A percentile compares a stretch with the other conserved stretches of the same genome.
These are phyloP conservation scores for Lactifluus pinguis DNA, from an alignment of 768 basidiomycete species.

Conservation along the genomic window DNA sequence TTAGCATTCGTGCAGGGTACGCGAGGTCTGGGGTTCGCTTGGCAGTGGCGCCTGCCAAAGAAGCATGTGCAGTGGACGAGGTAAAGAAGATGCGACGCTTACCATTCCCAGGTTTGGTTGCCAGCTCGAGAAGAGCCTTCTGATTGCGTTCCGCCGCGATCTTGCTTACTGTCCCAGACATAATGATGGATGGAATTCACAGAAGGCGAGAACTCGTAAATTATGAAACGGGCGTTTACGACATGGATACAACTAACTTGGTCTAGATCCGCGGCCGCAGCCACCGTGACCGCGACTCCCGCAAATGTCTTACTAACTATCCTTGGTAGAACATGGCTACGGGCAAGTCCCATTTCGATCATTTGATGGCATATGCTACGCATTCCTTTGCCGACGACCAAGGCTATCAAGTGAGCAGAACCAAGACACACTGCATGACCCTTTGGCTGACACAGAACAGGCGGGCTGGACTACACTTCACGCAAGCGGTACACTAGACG, in stretches of 20 bases:
- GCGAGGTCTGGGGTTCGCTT: not conserved
- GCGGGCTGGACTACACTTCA: constrained; percentile 57
- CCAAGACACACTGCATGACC: no score
- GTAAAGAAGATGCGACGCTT: not conserved
- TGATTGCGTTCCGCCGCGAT: constrained; percentile 16
- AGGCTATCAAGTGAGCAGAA: constrained; percentile 44
- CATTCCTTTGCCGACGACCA: constrained; percentile 52
- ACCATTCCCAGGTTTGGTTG: constrained; percentile 13
- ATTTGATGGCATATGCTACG: constrained; percentile 4
- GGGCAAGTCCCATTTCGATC: not conserved
- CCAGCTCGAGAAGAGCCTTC: constrained; percentile 14
- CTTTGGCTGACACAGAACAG: constrained; percentile 24
- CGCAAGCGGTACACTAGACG: constrained; percentile 31
- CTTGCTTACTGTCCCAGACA: constrained; percentile 13
- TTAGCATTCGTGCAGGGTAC: not conserved
- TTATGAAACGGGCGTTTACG: not conserved
- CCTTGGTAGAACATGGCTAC: not conserved
- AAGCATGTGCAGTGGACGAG: not conserved
- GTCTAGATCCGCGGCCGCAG: no score
- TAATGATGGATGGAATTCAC: not conserved
- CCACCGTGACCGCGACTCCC: not conserved
- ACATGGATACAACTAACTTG: not conserved
- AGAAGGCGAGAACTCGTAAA: not conserved
- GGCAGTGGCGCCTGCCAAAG: not conserved
- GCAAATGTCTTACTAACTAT: not conserved